Evolutionary conservation across 1,284 basidiomycete species (phyloP).

Genomic region (Xerocomus amazonicus): DNA sequence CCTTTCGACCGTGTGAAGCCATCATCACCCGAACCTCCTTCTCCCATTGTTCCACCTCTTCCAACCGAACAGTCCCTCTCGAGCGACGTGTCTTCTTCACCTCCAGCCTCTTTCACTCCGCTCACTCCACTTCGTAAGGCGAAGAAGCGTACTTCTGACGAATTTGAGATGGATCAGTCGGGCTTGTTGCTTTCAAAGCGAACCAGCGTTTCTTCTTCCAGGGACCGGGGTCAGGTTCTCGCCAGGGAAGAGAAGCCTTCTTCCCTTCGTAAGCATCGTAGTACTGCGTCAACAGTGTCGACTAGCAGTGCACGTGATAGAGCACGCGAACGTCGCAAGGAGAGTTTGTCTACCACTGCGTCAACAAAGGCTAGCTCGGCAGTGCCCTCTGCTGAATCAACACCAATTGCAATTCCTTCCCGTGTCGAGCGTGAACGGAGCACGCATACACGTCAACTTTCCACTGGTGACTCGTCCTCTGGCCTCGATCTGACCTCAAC

Average conservation of each 20-base stretch:
- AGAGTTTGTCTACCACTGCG: conserved; percentile 52
- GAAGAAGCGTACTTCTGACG: conserved; percentile 76
- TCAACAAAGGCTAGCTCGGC: conserved; percentile 32
- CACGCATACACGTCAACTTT: conserved; percentile 59
- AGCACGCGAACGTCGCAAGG: conserved; percentile 60
- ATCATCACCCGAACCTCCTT: conserved; percentile 28
- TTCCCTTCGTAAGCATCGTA: conserved; percentile 64
- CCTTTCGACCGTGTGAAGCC: conserved; percentile 35
- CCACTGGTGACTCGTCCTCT: conserved; percentile 63
- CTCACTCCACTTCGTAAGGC: conserved; percentile 50
- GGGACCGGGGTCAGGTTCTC: conserved; percentile 27
- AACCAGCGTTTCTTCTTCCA: conserved; percentile 27
- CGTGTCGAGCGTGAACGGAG: conserved; percentile 37
- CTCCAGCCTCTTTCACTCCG: conserved; percentile 60
- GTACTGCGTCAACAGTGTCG: conserved; percentile 55
- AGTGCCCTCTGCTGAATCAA: conserved; percentile 15
- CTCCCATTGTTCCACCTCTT: conserved; percentile 28
- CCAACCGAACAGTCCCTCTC: conserved; percentile 25
- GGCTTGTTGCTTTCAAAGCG: conserved; percentile 57
- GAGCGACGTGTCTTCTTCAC: conserved; percentile 38
- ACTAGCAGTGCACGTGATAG: conserved; percentile 40
- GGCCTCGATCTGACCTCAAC: conserved; percentile 47
- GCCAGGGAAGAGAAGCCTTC: conserved; percentile 49
- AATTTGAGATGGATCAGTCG: conserved; percentile 73
- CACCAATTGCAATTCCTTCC: conserved; percentile 24